phyloP scores from a whole-genome alignment of 2,329 filamentous ascomycete species.

The Pseudocercospora fuligena region DNA sequence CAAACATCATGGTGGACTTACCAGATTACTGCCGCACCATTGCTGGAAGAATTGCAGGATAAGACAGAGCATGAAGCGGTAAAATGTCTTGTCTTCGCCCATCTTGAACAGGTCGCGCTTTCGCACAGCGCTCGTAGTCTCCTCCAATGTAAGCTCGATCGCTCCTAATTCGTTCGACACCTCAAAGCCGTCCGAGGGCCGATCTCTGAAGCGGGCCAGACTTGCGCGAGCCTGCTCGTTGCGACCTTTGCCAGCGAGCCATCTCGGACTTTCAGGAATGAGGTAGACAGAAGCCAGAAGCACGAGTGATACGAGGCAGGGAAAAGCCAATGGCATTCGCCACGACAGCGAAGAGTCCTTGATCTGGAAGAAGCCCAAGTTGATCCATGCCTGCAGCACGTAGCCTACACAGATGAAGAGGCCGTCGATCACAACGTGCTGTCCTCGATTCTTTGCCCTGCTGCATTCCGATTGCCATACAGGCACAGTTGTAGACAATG shows the following conservation, averaged over 20 bases:
- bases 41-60: conserved; percentile 58
- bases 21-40: conserved; percentile 52
- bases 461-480: conserved; percentile 54
- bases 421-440: conserved; percentile 50
- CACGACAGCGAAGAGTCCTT: conserved; percentile 48
- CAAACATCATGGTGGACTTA: background rate
- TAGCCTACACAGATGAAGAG: conserved; percentile 55
- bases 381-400: conserved; percentile 54
- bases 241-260: conserved; percentile 43
- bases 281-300: conserved; percentile 41
- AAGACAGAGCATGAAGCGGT: conserved; percentile 58
- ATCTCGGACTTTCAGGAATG: conserved; percentile 46
- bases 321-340: conserved; percentile 54
- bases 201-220: conserved; percentile 48
- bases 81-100: conserved; percentile 55
- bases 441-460: conserved; percentile 45
- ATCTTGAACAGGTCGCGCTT: conserved; percentile 54
- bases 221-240: conserved; percentile 32
- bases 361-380: conserved; percentile 50
- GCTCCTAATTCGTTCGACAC: conserved; percentile 52
- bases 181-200: conserved; percentile 44
- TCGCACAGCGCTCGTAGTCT: conserved; percentile 42
- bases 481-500: conserved; percentile 51
- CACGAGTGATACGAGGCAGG: conserved; percentile 48
- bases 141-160: conserved; percentile 57